Percentiles rank a stretch among this genome's conserved stretches.
phyloP scores from a whole-genome alignment of 2,329 filamentous ascomycete genomes.

The Fusarium citri region DNA sequence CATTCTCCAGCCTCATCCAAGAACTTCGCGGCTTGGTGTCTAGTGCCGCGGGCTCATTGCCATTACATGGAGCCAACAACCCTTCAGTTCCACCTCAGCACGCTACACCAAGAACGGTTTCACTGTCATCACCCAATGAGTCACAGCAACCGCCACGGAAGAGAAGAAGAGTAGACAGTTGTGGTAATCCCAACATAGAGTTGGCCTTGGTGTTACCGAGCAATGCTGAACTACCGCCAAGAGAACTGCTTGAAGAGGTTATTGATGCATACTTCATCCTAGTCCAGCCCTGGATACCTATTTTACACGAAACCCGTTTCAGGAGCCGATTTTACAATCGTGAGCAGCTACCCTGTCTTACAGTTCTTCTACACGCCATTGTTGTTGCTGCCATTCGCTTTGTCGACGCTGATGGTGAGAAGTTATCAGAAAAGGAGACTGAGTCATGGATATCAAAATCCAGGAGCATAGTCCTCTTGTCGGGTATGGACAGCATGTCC shows the following conservation, averaged over 20 bases:
- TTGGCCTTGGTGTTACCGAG: conserved; percentile 19
- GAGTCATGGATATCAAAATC: conserved; percentile 32
- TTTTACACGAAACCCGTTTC: conserved; percentile 39
- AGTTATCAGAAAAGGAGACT: not conserved
- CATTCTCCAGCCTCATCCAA: conserved; percentile 34
- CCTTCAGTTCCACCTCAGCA: not conserved
- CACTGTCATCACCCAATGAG: not conserved
- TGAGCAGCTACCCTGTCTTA: conserved; percentile 28
- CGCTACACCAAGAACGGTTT: not conserved
- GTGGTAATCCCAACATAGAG: conserved; percentile 41
- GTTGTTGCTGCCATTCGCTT: conserved; percentile 40
- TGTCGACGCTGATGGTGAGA: not conserved
- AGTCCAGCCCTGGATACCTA: conserved; percentile 41
- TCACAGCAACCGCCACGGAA: conserved; percentile 24
- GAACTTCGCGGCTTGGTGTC: conserved; percentile 30
- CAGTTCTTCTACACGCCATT: conserved; percentile 35
- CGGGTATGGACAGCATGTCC: conserved; percentile 39
- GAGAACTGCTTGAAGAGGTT: conserved; percentile 37
- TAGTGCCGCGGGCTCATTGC: not conserved
- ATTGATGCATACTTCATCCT: conserved; percentile 37
- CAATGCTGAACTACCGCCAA: conserved; percentile 18
- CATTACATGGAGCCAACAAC: not conserved
- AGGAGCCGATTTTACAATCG: conserved; percentile 34
- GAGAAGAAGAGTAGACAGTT: conserved; percentile 37
- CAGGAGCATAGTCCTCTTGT: conserved; percentile 34